Percentiles rank a stretch among this genome's conserved stretches.
Evolutionary conservation across 345 rosid species (phyloP).

Genomic region (Hypericum perforatum): DNA sequence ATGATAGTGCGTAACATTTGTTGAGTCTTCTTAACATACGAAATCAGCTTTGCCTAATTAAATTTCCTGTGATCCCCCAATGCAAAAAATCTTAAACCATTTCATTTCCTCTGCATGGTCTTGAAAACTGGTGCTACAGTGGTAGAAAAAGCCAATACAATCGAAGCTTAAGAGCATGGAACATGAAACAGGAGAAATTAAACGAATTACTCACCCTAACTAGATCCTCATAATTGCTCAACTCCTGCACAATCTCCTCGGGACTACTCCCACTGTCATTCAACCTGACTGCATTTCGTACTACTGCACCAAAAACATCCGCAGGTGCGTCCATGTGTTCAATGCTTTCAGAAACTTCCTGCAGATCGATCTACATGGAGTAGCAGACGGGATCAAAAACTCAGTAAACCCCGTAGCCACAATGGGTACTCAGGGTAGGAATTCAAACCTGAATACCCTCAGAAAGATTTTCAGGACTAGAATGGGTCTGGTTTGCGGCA

Average conservation of each 20-base stretch:
- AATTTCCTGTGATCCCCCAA: no score
- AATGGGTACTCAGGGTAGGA: neutral
- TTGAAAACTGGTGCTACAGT: neutral
- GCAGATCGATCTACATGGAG: slow-evolving; percentile 34
- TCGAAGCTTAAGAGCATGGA: neutral
- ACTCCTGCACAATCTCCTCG: slow-evolving; percentile 39
- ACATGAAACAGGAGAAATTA: neutral
- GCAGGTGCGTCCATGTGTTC: slow-evolving; percentile 40
- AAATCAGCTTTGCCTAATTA: no score
- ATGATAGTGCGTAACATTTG: no score
- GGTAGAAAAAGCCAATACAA: neutral
- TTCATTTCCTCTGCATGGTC: no score
- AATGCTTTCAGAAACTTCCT: slow-evolving; percentile 40
- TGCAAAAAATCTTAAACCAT: no score
- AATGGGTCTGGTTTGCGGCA: neutral
- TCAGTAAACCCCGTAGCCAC: neutral
- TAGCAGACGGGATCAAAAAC: neutral
- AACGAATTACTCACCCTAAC: slow-evolving; percentile 33
- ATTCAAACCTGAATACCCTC: slow-evolving; percentile 38
- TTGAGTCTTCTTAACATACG: no score
- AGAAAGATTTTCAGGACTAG: slow-evolving; percentile 14
- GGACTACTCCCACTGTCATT: slow-evolving; percentile 19
- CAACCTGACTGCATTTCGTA: slow-evolving; percentile 39
- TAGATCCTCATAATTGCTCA: slow-evolving; percentile 49
- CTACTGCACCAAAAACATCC: slow-evolving; percentile 51